Base-by-base conservation (phyloP, 2,329 filamentous ascomycete species). In the Grosmannia clavigera region DNA sequence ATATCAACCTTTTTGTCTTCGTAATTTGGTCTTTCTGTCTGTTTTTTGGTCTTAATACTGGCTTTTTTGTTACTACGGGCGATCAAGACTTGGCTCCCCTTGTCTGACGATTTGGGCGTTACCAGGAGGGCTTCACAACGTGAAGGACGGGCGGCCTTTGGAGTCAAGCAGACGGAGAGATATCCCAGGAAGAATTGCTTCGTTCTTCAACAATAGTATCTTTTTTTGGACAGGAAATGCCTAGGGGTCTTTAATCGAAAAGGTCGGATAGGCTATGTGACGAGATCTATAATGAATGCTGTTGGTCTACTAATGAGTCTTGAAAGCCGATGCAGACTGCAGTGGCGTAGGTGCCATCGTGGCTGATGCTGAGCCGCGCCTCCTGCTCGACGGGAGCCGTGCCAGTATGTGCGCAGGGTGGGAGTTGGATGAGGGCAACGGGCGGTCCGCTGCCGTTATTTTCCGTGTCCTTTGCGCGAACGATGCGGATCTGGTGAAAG, bases 311-410 rank as follows among this genome's bases (percentile, higher is more conserved):
- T 31, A 14, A 14, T 1, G 27, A 3, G 27, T 60, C 57, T 43
- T 67, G 59, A 53, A 69, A 67, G 3, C 80, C 83, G 40, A 90
- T 64, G 64, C 85, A 88, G 1, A 86, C 77, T 7, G 87, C 87
- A 25, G 81, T 85, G 11, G 90, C 90, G 72, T 91, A 95, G 9
- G 90, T 86, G 2, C 82, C 85, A 71, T 96, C 92, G 70, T 96
- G 92, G 67, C 87, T 94, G 66, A 96, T 95, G 62, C 87, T 92
- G 53, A 96, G 70, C 67, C 82, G 77, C 16, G 85, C 90, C 57
- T 83, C 75, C n/a, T 65, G 69, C 22, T 61, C 67, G 25, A 9
- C 14, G 53, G 16, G 9, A 31, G 2, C 33, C 33, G 5, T 2
- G 29, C 12, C 19, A 60, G 66, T 1, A 61, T 66, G 33, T 5